Percentiles rank a stretch among this genome's conserved stretches.
Conservation (phyloP, 2,329 filamentous ascomycete genomes). For the Sporothrix protearum region DNA sequence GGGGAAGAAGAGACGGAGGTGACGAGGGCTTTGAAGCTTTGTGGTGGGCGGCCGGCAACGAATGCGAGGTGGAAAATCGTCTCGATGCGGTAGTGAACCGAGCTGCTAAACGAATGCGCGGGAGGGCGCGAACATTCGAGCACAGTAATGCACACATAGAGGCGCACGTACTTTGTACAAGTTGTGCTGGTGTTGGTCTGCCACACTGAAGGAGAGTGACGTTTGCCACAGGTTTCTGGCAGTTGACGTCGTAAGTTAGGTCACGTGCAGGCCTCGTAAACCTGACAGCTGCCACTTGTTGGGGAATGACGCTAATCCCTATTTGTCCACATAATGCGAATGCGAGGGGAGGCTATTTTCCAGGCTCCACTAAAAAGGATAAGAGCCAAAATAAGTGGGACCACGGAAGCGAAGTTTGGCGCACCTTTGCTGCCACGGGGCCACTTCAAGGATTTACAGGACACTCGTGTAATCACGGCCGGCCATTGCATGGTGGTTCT, state of each 20-base stretch:
- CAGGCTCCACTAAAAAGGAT: not conserved
- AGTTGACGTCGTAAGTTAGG: not conserved
- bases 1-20: not conserved
- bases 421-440: not conserved
- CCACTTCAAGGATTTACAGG: not conserved
- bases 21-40: not conserved
- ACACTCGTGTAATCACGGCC: not conserved
- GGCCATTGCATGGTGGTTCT: not conserved
- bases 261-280: not conserved
- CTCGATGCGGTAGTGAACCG: not conserved
- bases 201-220: no score
- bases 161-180: no score
- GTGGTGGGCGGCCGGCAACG: not conserved
- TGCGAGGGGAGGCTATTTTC: not conserved
- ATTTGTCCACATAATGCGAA: not conserved
- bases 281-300: conserved; percentile 2
- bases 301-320: not conserved
- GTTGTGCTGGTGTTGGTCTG: no score
- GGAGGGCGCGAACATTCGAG: not conserved
- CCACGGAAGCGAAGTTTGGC: not conserved
- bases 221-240: no score
- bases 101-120: not conserved
- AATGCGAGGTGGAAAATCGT: not conserved
- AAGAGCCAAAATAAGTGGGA: not conserved
- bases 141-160: not conserved